Conservation (phyloP, 768 basidiomycete genomes). For the Termitomyces sp. region DNA sequence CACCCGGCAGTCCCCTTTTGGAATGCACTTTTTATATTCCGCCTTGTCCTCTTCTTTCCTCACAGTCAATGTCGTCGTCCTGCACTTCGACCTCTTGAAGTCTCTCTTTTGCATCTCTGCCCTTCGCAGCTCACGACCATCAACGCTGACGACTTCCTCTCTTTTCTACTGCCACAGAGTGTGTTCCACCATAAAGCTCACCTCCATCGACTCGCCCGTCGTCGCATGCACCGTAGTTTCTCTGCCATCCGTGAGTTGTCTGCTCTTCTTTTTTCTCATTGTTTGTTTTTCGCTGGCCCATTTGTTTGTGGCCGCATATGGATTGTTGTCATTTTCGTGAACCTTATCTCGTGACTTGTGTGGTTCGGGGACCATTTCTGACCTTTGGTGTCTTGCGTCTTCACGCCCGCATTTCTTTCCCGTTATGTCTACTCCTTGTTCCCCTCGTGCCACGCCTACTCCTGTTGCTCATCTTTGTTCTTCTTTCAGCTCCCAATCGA, state of each 20-base stretch:
- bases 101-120: conserved; percentile 15
- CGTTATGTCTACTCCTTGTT: conserved; percentile 18
- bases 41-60: conserved; percentile 18
- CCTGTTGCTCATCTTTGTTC: conserved; percentile 18
- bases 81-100: conserved; percentile 16
- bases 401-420: conserved; percentile 13
- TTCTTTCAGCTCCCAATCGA: conserved; percentile 35
- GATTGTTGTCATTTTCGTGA: conserved; percentile 6
- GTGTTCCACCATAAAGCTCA: conserved; percentile 10
- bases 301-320: conserved; percentile 1
- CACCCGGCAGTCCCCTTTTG: conserved; percentile 18
- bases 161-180: conserved; percentile 19
- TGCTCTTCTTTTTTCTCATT: conserved; percentile 7
- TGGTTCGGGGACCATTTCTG: not conserved
- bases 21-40: conserved; percentile 17
- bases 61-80: conserved; percentile 18
- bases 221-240: conserved; percentile 35
- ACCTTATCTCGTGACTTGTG: conserved; percentile 12
- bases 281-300: not conserved
- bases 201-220: conserved; percentile 19
- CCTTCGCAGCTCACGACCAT: conserved; percentile 33
- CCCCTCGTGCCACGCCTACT: conserved; percentile 18
- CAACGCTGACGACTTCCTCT: conserved; percentile 37
- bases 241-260: conserved; percentile 31
- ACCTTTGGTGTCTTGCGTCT: not conserved